These are phyloP conservation scores for Arxiozyma slooffiae DNA, from an alignment of 1,139 yeast genomes.

Conservation along the genomic window DNA sequence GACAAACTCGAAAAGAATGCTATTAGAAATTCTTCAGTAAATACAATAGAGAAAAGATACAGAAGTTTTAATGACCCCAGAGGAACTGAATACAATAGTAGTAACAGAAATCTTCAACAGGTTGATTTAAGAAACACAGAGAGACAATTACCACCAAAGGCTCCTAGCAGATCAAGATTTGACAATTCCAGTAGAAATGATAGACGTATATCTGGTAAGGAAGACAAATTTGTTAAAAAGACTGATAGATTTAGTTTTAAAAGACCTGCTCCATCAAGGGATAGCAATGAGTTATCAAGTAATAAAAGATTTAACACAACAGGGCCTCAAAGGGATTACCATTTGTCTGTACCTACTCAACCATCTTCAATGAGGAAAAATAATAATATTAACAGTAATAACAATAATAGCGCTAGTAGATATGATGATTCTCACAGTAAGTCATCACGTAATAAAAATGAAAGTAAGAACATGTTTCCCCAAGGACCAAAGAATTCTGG, in stretches of 20 bases:
- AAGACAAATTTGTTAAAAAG: background rate
- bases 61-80: slow-evolving; percentile 2
- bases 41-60: slow-evolving; percentile 4
- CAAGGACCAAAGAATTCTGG: slow-evolving; percentile 17
- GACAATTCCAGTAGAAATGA: background rate
- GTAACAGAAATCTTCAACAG: background rate
- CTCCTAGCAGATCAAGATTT: background rate
- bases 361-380: background rate
- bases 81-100: background rate
- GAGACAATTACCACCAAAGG: background rate
- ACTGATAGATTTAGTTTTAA: background rate
- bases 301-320: background rate
- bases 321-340: background rate
- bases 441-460: background rate
- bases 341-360: background rate
- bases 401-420: background rate
- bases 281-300: background rate
- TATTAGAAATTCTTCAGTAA: background rate
- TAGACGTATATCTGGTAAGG: background rate
- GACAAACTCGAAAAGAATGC: background rate
- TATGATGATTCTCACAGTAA: background rate
- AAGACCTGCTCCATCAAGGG: background rate
- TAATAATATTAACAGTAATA: background rate
- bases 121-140: background rate
- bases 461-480: slow-evolving; percentile 11